phyloP scores from a whole-genome alignment of 208 protist species.

The Trypanosomatidae sp. region DNA sequence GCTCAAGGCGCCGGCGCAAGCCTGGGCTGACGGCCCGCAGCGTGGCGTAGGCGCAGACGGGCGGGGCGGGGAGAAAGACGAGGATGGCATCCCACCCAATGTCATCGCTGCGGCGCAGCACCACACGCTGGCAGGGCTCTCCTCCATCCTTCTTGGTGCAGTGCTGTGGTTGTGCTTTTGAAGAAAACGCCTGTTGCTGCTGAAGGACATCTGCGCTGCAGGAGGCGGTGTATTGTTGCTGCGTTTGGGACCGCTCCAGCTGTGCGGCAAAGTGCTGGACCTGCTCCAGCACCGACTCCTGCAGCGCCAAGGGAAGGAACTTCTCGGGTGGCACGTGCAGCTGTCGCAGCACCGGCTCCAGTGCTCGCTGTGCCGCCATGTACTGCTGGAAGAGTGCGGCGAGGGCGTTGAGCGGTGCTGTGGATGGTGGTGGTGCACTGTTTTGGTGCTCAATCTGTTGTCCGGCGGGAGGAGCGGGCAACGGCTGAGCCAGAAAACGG shows the following conservation, averaged over 20 bases:
- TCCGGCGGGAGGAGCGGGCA: background rate
- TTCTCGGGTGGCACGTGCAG: background rate
- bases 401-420: background rate
- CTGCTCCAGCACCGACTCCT: slow-evolving; percentile 20
- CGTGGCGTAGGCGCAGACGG: background rate
- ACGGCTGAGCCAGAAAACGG: too few species aligned
- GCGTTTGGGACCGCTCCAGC: too few species aligned
- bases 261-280: slow-evolving; percentile 17
- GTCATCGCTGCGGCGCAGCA: background rate
- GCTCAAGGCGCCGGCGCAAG: slow-evolving; percentile 13
- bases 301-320: slow-evolving; percentile 2
- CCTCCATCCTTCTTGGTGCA: too few species aligned
- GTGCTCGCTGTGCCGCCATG: slow-evolving; percentile 18
- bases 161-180: too few species aligned
- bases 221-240: too few species aligned
- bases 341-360: slow-evolving; percentile 6
- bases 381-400: slow-evolving; percentile 14
- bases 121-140: background rate
- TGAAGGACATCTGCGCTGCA: background rate
- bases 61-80: background rate
- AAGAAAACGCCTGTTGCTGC: background rate
- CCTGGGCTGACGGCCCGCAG: slow-evolving; percentile 19
- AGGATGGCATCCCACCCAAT: slow-evolving; percentile 14
- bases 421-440: background rate
- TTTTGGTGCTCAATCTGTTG: background rate